These are phyloP conservation scores for Coemansia sp. DNA, from an alignment of 192 early-diverging fungal species.

Conservation along the genomic window DNA sequence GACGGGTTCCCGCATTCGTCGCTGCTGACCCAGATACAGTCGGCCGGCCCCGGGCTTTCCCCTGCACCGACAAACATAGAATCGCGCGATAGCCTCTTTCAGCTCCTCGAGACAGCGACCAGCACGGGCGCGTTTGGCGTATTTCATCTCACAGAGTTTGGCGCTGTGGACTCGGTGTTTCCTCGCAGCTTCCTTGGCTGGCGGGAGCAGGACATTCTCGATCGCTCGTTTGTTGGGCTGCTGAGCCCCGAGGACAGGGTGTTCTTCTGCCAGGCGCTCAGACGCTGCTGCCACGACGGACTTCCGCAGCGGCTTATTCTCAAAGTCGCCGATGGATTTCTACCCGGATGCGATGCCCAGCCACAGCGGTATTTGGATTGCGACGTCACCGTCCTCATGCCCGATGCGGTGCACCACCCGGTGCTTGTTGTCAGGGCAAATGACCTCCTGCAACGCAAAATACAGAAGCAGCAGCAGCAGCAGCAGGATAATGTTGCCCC, in stretches of 20 bases:
- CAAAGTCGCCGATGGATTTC: constrained; percentile 13
- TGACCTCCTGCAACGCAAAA: constrained; percentile 18
- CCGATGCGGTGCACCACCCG: constrained; percentile 42
- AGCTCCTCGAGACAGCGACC: constrained; percentile 23
- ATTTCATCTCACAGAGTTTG: constrained; percentile 45
- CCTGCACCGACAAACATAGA: constrained; percentile 4
- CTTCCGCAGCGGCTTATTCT: constrained; percentile 44
- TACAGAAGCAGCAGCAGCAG: constrained; percentile 7
- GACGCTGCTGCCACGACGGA: constrained; percentile 39
- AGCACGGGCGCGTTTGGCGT: constrained; percentile 34
- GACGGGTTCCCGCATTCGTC: constrained; percentile 46
- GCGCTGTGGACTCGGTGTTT: constrained; percentile 47
- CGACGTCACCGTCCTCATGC: constrained; percentile 54
- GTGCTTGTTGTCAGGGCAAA: constrained; percentile 48
- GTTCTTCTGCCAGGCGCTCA: constrained; percentile 43
- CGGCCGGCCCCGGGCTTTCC: background rate
- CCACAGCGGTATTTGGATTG: constrained; percentile 24
- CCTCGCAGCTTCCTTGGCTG: constrained; percentile 46
- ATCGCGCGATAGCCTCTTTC: constrained; percentile 25
- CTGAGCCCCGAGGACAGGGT: constrained; percentile 37
- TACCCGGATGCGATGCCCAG: background rate
- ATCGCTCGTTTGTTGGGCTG: constrained; percentile 46
- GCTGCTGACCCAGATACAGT: constrained; percentile 28
- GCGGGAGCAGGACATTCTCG: constrained; percentile 32
- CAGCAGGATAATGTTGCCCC: background rate